Percentiles rank a stretch among this genome's conserved stretches.
These are phyloP conservation scores for Penicillium sp. DNA, from an alignment of 2,329 filamentous ascomycete species.

Conservation along the genomic window DNA sequence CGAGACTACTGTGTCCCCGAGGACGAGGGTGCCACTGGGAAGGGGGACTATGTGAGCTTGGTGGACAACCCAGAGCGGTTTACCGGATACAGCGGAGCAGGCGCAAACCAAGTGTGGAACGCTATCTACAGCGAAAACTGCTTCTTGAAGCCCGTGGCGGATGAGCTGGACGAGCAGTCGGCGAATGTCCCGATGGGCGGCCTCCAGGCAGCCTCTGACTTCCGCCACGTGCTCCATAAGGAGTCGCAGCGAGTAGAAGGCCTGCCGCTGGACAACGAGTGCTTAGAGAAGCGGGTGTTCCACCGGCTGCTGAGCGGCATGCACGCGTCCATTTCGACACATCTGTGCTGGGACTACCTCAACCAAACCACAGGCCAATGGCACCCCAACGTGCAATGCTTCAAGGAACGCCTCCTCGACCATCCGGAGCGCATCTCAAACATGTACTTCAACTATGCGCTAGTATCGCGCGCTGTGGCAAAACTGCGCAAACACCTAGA, in stretches of 20 bases:
- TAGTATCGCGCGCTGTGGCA: slow-evolving; percentile 85
- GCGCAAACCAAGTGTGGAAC: slow-evolving; percentile 89
- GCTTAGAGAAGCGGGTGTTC: slow-evolving; percentile 97
- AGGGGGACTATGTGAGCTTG: slow-evolving; percentile 95
- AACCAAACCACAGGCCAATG: slow-evolving; percentile 94
- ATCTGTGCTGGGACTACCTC: slow-evolving; percentile 92
- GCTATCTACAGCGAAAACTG: slow-evolving; percentile 97
- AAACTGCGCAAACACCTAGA: slow-evolving; percentile 82
- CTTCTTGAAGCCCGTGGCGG: slow-evolving; percentile 59
- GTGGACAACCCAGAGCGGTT: slow-evolving; percentile 92
- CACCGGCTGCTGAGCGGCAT: slow-evolving; percentile 93
- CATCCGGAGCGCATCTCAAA: slow-evolving; percentile 92
- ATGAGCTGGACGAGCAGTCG: slow-evolving; percentile 26
- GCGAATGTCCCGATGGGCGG: slow-evolving; percentile 40
- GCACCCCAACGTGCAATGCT: slow-evolving; percentile 87
- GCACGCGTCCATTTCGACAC: slow-evolving; percentile 96
- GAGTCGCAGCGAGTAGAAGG: slow-evolving; percentile 49
- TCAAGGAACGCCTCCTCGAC: slow-evolving; percentile 76
- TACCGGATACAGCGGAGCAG: slow-evolving; percentile 84
- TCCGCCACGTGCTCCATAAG: slow-evolving; percentile 58
- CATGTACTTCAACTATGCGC: slow-evolving; percentile 97
- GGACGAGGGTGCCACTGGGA: slow-evolving; percentile 79
- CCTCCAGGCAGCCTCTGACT: slow-evolving; percentile 58
- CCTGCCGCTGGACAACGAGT: slow-evolving; percentile 82
- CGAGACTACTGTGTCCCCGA: slow-evolving; percentile 96